Evolutionary conservation across 2,329 filamentous ascomycete species (phyloP).

Genomic region (Alternaria ethzedia): DNA sequence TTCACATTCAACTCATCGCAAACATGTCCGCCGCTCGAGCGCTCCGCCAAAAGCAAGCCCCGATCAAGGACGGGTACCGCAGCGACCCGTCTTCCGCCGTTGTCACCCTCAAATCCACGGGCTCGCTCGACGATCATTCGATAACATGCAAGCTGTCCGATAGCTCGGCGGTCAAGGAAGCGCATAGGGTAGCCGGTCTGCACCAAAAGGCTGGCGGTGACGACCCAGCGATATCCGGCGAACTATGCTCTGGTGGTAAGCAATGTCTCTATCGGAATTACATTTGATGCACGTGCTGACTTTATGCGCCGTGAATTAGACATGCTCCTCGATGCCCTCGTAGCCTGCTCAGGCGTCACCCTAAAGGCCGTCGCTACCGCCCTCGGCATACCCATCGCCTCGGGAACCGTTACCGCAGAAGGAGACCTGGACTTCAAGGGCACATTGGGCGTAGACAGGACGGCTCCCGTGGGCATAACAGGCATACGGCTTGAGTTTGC

Average conservation of each 20-base stretch:
- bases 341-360: constrained; percentile 60
- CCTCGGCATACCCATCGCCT: constrained; percentile 52
- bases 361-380: constrained; percentile 59
- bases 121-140: constrained; percentile 52
- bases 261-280: background rate
- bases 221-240: constrained; percentile 52
- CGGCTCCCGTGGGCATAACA: constrained; percentile 56
- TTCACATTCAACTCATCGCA: background rate
- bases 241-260: constrained; percentile 54
- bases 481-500: constrained; percentile 55
- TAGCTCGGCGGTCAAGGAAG: constrained; percentile 49
- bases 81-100: constrained; percentile 53
- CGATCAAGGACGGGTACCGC: constrained; percentile 56
- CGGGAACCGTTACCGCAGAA: constrained; percentile 53
- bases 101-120: constrained; percentile 55
- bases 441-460: constrained; percentile 56
- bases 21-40: constrained; percentile 40
- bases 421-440: constrained; percentile 59
- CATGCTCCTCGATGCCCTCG: constrained; percentile 58
- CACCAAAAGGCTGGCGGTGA: constrained; percentile 57
- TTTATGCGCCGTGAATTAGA: constrained; percentile 18
- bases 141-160: constrained; percentile 58
- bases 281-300: background rate
- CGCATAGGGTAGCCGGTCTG: constrained; percentile 54
- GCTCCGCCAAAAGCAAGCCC: constrained; percentile 57